Evolutionary conservation across 495 filamentous ascomycete genomes (phyloP).

Genomic region (Penicillium coffeae): DNA sequence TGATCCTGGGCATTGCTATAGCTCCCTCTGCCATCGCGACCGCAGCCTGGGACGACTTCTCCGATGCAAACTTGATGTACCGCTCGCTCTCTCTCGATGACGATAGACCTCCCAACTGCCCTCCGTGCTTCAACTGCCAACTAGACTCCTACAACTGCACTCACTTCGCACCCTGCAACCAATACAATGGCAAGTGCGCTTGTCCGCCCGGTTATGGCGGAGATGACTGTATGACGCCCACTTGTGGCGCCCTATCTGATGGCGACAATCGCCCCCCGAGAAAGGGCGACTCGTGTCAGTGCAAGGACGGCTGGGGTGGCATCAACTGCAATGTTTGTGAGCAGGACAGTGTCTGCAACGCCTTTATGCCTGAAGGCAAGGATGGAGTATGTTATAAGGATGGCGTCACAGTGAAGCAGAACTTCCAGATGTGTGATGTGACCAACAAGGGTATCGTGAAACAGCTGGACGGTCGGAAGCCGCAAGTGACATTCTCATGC

Average conservation of each 20-base stretch:
- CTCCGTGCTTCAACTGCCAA: constrained; percentile 92
- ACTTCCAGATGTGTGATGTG: constrained; percentile 97
- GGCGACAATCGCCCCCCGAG: constrained; percentile 70
- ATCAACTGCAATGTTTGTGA: constrained; percentile 98
- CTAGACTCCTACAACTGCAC: constrained; percentile 85
- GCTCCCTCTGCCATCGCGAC: constrained; percentile 21
- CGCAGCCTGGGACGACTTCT: constrained; percentile 31
- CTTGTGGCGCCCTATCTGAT: constrained; percentile 84
- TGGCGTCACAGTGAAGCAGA: constrained; percentile 85
- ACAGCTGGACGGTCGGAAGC: constrained; percentile 74
- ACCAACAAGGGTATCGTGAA: constrained; percentile 90
- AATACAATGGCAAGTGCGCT: constrained; percentile 82
- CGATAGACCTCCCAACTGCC: constrained; percentile 57
- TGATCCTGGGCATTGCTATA: constrained; percentile 24
- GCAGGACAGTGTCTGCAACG: constrained; percentile 73
- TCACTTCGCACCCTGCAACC: constrained; percentile 82
- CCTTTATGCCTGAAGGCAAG: constrained; percentile 72
- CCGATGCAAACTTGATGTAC: constrained; percentile 25
- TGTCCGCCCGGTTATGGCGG: constrained; percentile 92
- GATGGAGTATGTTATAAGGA: constrained; percentile 89
- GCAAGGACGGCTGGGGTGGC: constrained; percentile 92
- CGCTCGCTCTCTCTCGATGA: constrained; percentile 48
- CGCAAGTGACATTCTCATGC: constrained; percentile 92
- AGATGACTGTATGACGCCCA: constrained; percentile 81
- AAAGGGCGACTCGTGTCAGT: constrained; percentile 67